Conservation (phyloP, 495 filamentous ascomycete genomes). For the Neurospora sp. region DNA sequence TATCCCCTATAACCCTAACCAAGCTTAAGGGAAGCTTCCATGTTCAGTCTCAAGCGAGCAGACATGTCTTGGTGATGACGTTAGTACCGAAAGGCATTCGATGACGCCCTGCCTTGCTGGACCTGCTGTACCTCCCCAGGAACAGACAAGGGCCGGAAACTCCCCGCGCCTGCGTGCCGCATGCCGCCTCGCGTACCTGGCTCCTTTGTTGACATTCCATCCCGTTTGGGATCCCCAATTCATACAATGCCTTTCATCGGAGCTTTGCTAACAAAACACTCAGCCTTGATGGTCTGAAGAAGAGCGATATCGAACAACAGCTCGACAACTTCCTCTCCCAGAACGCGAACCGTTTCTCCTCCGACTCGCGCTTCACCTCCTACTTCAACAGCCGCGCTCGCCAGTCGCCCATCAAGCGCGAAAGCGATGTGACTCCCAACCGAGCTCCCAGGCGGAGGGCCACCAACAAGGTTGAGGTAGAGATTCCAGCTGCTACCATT, state of each 20-base stretch:
- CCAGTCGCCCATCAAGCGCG: conserved; percentile 71
- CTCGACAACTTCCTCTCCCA: conserved; percentile 67
- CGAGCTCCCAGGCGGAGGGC: conserved; percentile 34
- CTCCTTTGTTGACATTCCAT: conserved; percentile 1
- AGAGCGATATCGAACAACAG: conserved; percentile 67
- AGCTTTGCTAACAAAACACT: background rate
- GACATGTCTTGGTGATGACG: background rate
- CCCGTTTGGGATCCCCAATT: background rate
- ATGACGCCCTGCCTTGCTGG: background rate
- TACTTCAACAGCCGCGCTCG: conserved; percentile 63
- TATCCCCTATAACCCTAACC: background rate
- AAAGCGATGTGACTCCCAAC: conserved; percentile 18
- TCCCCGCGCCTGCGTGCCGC: background rate
- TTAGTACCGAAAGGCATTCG: background rate
- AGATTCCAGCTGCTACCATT: conserved; percentile 18
- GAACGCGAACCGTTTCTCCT: conserved; percentile 50
- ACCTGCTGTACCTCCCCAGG: background rate
- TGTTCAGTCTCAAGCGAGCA: conserved; percentile 1
- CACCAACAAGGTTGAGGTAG: conserved; percentile 37
- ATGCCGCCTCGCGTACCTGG: background rate
- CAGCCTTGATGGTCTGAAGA: conserved; percentile 65
- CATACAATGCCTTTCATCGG: background rate
- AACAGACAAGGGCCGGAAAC: background rate
- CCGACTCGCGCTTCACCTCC: conserved; percentile 53
- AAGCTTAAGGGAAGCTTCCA: background rate